These are phyloP conservation scores for Fragilaria radians DNA, from an alignment of 108 stramenopile species.

Conservation along the genomic window DNA sequence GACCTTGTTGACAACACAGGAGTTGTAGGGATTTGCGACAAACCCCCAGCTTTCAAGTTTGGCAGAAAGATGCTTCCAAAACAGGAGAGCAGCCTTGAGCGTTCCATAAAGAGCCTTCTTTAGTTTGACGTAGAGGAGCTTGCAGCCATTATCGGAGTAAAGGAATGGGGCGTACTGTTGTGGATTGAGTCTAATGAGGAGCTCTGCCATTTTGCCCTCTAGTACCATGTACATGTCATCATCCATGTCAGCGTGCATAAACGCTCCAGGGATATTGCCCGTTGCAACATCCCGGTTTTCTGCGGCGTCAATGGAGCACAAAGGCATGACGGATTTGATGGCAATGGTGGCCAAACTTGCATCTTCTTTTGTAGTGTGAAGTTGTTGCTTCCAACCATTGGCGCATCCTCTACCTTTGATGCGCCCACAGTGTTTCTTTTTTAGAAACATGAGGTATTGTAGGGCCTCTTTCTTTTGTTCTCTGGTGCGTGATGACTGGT, in stretches of 20 bases:
- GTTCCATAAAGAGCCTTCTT: constrained; percentile 22
- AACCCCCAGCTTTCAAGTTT: constrained; percentile 17
- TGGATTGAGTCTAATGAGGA: constrained; percentile 13
- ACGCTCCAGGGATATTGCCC: constrained; percentile 29
- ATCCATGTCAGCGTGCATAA: constrained; percentile 25
- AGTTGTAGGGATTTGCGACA: constrained; percentile 32
- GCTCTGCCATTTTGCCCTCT: constrained; percentile 10
- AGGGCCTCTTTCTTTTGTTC: constrained; percentile 20
- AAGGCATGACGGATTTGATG: constrained; percentile 18
- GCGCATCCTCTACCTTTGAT: constrained; percentile 28
- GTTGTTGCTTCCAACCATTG: constrained; percentile 29
- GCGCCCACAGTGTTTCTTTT: constrained; percentile 16
- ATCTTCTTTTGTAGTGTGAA: constrained; percentile 20
- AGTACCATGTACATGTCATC: constrained; percentile 8
- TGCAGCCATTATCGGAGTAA: constrained; percentile 7
- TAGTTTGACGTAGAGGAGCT: constrained; percentile 14
- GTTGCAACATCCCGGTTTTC: constrained; percentile 21
- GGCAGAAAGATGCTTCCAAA: constrained; percentile 3
- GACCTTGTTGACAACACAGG: constrained; percentile 29
- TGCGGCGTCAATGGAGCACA: constrained; percentile 21
- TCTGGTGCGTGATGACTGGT: constrained; percentile 9
- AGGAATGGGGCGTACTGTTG: constrained; percentile 7
- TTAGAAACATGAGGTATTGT: constrained; percentile 27
- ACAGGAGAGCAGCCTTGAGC: constrained; percentile 16
- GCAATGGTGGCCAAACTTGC: constrained; percentile 24